phyloP scores from a whole-genome alignment of 805 yeast species.

The Schwanniomyces vanrijiae region DNA sequence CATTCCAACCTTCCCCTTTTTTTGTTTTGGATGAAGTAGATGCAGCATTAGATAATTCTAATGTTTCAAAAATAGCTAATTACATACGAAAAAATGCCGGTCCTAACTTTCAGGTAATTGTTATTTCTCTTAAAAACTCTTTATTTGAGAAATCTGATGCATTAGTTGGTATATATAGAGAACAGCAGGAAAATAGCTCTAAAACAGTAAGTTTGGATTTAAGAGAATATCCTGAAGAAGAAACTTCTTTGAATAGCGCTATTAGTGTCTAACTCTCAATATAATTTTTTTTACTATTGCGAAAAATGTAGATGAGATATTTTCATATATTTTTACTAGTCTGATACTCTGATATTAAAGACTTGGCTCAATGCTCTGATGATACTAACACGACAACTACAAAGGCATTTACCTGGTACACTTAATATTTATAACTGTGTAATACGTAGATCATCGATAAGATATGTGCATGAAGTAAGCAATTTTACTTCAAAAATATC shows the following conservation, averaged over 20 bases:
- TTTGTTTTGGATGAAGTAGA: conserved; percentile 97
- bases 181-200: conserved; percentile 70
- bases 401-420: neutral
- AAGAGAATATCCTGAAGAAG: conserved; percentile 52
- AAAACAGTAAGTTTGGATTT: conserved; percentile 73
- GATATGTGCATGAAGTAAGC: neutral
- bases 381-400: neutral
- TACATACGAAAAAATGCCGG: conserved; percentile 77
- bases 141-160: conserved; percentile 88
- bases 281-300: neutral
- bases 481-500: neutral
- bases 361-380: neutral
- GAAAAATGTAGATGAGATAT: neutral
- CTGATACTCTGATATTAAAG: neutral
- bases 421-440: neutral
- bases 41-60: conserved; percentile 91
- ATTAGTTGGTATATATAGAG: conserved; percentile 88
- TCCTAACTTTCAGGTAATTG: conserved; percentile 84
- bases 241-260: conserved; percentile 10
- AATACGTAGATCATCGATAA: neutral
- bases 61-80: conserved; percentile 83
- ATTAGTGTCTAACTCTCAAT: neutral
- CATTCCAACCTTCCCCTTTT: conserved; percentile 91
- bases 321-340: neutral
- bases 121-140: conserved; percentile 84